Conservation (phyloP, 768 basidiomycete genomes). For the Roridomyces roridus region DNA sequence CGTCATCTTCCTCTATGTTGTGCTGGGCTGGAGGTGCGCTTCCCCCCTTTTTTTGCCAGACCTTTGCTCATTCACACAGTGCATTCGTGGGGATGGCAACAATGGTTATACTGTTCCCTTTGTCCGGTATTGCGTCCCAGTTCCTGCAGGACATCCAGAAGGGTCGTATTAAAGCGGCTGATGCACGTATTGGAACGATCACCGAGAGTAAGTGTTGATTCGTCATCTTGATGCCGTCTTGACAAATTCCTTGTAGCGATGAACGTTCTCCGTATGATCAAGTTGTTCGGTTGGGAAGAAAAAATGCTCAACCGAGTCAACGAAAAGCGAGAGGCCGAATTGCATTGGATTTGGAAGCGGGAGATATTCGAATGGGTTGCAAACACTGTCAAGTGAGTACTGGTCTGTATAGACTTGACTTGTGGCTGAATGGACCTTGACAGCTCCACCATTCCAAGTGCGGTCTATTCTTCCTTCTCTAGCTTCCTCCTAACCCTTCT, state of each 20-base stretch:
- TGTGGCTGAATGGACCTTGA: neutral
- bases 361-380: constrained; percentile 59
- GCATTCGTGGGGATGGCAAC: constrained; percentile 51
- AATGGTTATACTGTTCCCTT: constrained; percentile 46
- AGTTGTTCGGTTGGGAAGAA: constrained; percentile 72
- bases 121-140: constrained; percentile 49
- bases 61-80: constrained; percentile 19
- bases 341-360: constrained; percentile 58
- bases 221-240: constrained; percentile 32
- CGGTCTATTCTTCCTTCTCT: neutral
- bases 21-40: constrained; percentile 37
- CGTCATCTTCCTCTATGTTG: constrained; percentile 34
- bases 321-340: constrained; percentile 66
- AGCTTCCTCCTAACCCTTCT: neutral
- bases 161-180: constrained; percentile 29
- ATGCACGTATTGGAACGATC: constrained; percentile 51
- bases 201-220: constrained; percentile 48
- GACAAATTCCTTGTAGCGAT: constrained; percentile 31
- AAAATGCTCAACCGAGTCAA: constrained; percentile 60
- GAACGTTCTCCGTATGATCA: constrained; percentile 54
- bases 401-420: neutral
- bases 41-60: neutral
- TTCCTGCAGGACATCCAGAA: constrained; percentile 32
- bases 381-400: constrained; percentile 48
- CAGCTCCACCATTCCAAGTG: neutral